phyloP scores from a whole-genome alignment of 2,329 filamentous ascomycete species.

The Blastomyces percursus region DNA sequence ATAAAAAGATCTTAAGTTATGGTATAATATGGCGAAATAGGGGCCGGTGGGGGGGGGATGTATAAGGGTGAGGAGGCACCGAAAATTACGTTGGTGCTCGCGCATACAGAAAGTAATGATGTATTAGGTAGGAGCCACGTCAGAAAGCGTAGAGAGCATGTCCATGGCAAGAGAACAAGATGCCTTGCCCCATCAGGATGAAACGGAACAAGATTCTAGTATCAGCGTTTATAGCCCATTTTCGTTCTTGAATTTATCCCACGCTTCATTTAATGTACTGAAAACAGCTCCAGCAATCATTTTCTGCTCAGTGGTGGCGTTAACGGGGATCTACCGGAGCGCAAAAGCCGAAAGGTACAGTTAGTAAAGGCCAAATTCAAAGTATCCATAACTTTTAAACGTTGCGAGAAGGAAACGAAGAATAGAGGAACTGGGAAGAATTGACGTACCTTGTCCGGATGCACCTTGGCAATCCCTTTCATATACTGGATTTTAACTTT shows the following conservation, averaged over 20 bases:
- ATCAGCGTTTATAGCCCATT: conserved; percentile 41
- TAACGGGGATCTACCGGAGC: conserved; percentile 44
- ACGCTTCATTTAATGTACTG: conserved; percentile 54
- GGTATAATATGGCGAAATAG: background rate
- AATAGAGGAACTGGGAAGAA: conserved; percentile 4
- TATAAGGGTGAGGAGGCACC: background rate
- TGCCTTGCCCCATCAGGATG: background rate
- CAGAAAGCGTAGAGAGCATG: no score
- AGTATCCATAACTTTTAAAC: no score
- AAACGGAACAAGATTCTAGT: background rate
- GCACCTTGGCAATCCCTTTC: conserved; percentile 97
- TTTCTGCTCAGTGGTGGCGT: conserved; percentile 54
- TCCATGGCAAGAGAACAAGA: conserved; percentile 3
- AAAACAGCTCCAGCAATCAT: conserved; percentile 59
- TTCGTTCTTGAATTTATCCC: conserved; percentile 57
- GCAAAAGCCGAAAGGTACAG: background rate
- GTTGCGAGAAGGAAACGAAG: background rate
- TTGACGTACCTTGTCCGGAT: conserved; percentile 84
- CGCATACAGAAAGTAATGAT: background rate
- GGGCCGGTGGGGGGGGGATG: background rate
- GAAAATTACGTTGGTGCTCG: background rate
- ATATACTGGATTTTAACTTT: conserved; percentile 98
- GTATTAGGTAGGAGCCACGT: background rate
- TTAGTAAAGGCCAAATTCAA: conserved; percentile 8
- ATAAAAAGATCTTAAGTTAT: background rate